Percentiles rank a stretch among this genome's conserved stretches.
Evolutionary conservation across 139 green algal genomes (phyloP).

Genomic region (Coelastrella sp.): DNA sequence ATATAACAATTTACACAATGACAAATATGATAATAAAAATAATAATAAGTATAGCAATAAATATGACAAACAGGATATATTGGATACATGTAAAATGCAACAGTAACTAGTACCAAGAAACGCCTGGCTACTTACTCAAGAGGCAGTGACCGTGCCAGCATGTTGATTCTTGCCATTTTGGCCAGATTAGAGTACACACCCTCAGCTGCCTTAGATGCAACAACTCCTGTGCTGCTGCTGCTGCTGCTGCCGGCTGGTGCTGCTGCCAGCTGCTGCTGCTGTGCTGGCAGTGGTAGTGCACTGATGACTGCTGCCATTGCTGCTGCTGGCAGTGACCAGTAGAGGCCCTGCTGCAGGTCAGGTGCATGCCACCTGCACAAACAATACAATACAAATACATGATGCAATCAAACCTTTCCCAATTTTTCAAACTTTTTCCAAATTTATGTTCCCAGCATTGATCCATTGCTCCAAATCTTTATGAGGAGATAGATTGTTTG

Average conservation of each 20-base stretch:
- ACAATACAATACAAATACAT: too few relatives aligned
- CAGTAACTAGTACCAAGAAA: background rate
- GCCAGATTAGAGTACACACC: background rate
- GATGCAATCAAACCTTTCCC: background rate
- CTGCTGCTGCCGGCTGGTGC: constrained; percentile 10
- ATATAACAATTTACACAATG: too few relatives aligned
- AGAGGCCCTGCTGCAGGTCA: background rate
- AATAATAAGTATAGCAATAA: too few relatives aligned
- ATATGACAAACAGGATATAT: too few relatives aligned
- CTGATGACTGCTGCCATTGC: background rate
- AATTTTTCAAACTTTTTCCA: too few relatives aligned
- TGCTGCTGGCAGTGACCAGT: constrained; percentile 32
- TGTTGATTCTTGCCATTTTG: background rate
- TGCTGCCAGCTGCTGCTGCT: constrained; percentile 12
- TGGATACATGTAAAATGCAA: too few relatives aligned
- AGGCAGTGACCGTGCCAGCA: background rate
- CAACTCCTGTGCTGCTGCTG: background rate
- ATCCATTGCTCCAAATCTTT: too few relatives aligned
- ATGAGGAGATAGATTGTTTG: too few relatives aligned
- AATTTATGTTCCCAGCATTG: too few relatives aligned
- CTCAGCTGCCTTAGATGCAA: background rate
- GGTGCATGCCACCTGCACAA: constrained; percentile 15
- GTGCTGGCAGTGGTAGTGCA: background rate
- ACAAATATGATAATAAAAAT: too few relatives aligned
- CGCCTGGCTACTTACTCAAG: background rate